A percentile compares a stretch with the other conserved stretches of the same genome.
phyloP scores from a whole-genome alignment of 441 rosid species.

The Erysimum cheiri region DNA sequence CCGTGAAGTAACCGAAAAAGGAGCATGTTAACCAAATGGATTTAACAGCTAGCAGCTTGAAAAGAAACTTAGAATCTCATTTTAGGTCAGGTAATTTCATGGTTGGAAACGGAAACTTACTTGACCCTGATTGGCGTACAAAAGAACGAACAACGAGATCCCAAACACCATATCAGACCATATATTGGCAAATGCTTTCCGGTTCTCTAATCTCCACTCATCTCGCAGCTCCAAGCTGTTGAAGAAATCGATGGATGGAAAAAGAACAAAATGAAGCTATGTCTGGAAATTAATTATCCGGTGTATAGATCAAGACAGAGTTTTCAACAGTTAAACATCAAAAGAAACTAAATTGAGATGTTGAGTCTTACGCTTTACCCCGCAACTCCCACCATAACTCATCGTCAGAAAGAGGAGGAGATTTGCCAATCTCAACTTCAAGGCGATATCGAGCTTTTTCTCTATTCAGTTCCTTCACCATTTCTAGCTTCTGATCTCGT shows the following conservation, averaged over 20 bases:
- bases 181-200: constrained; percentile 90
- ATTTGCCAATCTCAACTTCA: constrained; percentile 94
- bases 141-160: constrained; percentile 73
- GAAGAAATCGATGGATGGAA: constrained; percentile 23
- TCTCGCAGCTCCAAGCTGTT: constrained; percentile 88
- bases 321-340: constrained; percentile 16
- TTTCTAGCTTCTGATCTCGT: constrained; percentile 82
- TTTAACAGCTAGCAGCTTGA: constrained; percentile 16
- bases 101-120: constrained; percentile 53
- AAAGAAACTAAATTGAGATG: constrained; percentile 18
- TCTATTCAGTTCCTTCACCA: constrained; percentile 74
- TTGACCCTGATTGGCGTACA: constrained; percentile 83
- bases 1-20: not conserved
- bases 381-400: constrained; percentile 91
- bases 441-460: constrained; percentile 79
- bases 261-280: constrained; percentile 8
- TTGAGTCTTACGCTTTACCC: constrained; percentile 81
- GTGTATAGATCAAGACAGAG: constrained; percentile 20
- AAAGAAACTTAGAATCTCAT: not conserved
- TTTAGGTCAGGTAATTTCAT: not conserved
- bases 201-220: constrained; percentile 86
- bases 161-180: constrained; percentile 96
- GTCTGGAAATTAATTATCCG: not conserved
- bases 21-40: not conserved
- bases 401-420: constrained; percentile 95